Conservation (phyloP, 129 eudicot species). For the Lactuca sativa region DNA sequence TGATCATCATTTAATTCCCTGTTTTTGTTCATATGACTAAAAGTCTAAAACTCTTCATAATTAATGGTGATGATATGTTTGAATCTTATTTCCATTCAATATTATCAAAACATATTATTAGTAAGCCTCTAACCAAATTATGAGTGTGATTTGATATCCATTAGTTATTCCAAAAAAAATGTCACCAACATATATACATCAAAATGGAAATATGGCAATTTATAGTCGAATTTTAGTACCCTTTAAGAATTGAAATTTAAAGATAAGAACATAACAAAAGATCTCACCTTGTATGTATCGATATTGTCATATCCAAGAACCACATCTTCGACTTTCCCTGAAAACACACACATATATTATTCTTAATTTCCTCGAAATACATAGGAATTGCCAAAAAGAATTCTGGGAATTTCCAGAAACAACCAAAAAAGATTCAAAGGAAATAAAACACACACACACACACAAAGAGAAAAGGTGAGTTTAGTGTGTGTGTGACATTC, state of each 20-base stretch:
- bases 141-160: neutral
- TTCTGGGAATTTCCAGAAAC: neutral
- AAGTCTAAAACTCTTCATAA: constrained; percentile 4
- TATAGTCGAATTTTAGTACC: neutral
- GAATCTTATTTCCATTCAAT: constrained; percentile 1
- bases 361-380: neutral
- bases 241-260: neutral
- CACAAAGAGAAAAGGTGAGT: constrained; percentile 14
- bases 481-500: neutral
- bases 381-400: constrained; percentile 2
- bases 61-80: neutral
- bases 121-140: neutral
- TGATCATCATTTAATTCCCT: neutral
- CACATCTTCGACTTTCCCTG: constrained; percentile 67
- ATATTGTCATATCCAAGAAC: constrained; percentile 73
- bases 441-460: constrained; percentile 1
- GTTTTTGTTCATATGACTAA: neutral
- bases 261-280: neutral
- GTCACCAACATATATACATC: neutral
- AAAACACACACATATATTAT: neutral
- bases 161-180: neutral
- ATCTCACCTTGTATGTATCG: constrained; percentile 56
- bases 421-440: neutral
- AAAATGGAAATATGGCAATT: neutral
- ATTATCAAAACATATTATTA: neutral